Evolutionary conservation across 1,139 yeast genomes (phyloP), one percentile per base, ranked within the genome.

Genomic region (Scheffersomyces quercinus): DNA sequence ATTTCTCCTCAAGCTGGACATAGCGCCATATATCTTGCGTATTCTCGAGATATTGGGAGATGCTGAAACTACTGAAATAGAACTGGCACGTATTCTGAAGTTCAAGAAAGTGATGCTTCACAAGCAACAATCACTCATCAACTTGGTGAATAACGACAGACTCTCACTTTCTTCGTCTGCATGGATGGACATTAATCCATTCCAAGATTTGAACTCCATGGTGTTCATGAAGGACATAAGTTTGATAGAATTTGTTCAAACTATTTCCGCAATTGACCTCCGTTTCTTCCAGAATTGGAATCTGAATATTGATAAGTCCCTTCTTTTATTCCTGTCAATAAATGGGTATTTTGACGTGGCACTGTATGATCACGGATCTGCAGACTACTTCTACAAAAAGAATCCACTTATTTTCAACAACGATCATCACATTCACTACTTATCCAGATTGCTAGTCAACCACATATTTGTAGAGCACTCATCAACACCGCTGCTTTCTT

Each of bases 211-310:
- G 43, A 64, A 57, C 49, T 61, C 73, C 3, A 46, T 51, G 9
- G 54, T 77, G 40, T 64, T 85, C 44, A 65, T 73, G 53, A 56
- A 67, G 35, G 65, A 68, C 20, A 49, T 76, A 20, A 79, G 81
- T 50, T 58, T 81, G 29, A 65, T 75, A 6, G 73, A 69, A 9
- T 64, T 86, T 36, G 82, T 87, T 0, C 59, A 67, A n/a, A 77
- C 79, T 42, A 74, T 85, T 35, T 81, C 80, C 48, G 62, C 72
- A 13, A 79, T 85, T 38, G 85, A 83, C 55, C 62, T 81, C 48
- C 73, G 71, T 42, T 85, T 81, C 55, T 78, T 76, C 56, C 64
- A 62, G 28, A 62, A 67, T 10, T 91, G 97, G 97, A 84, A 88
- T 42, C 90, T 97, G 3, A 79, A 85, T 48, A 58, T 68, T 32